phyloP scores from a whole-genome alignment of 768 basidiomycete genomes.

The Sarcodon aspratus region DNA sequence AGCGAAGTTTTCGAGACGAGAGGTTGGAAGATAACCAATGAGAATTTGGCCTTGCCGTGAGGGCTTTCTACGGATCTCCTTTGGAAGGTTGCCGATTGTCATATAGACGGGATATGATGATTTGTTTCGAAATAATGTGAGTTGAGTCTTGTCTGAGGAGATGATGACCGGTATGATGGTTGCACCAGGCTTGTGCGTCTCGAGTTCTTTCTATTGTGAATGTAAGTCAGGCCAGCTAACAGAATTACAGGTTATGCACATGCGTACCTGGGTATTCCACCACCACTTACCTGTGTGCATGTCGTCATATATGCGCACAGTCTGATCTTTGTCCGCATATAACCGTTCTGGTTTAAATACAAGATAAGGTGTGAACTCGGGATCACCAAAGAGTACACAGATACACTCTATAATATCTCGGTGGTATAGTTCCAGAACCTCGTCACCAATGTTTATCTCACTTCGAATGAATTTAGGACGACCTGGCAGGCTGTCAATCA shows the following conservation, averaged over 20 bases:
- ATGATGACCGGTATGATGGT: constrained; percentile 18
- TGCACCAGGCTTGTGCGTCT: constrained; percentile 8
- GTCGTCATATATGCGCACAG: constrained; percentile 22
- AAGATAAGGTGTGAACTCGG: constrained; percentile 19
- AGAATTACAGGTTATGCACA: too few relatives aligned
- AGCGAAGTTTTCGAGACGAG: too few relatives aligned
- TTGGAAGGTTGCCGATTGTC: constrained; percentile 19
- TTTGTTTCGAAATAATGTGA: constrained; percentile 17
- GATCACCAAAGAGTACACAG: constrained; percentile 20
- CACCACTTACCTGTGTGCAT: constrained; percentile 41
- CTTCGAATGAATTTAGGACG: constrained; percentile 14
- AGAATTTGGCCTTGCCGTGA: constrained; percentile 10
- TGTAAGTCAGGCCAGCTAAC: too few relatives aligned
- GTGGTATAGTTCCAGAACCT: constrained; percentile 21
- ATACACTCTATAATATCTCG: constrained; percentile 27
- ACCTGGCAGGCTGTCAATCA: constrained; percentile 19
- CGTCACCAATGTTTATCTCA: constrained; percentile 17
- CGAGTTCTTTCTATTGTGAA: constrained; percentile 8
- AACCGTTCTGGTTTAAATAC: constrained; percentile 25
- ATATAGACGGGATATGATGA: constrained; percentile 21
- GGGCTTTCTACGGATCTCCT: constrained; percentile 9
- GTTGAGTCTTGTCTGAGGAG: constrained; percentile 19
- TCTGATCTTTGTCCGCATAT: constrained; percentile 18
- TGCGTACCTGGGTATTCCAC: constrained; percentile 37
- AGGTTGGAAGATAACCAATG: constrained; percentile 19